A percentile compares a stretch with the other conserved stretches of the same genome.
These are phyloP conservation scores for Aspergillus amoenus DNA, from an alignment of 2,329 filamentous ascomycete species.

Conservation along the genomic window DNA sequence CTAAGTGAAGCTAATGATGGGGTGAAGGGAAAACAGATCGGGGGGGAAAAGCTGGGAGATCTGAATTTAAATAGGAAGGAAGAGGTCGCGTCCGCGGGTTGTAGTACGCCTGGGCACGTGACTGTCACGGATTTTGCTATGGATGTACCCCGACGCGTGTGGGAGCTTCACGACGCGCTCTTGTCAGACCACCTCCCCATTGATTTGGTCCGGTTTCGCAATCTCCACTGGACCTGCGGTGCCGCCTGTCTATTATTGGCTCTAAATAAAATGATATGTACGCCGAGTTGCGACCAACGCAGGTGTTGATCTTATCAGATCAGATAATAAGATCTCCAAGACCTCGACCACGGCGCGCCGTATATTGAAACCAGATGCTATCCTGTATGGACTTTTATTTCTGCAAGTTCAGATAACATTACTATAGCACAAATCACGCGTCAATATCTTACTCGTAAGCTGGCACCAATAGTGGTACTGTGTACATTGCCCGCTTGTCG, in stretches of 20 bases:
- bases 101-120: too few relatives aligned
- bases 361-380: too few relatives aligned
- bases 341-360: too few relatives aligned
- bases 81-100: background rate
- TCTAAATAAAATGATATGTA: background rate
- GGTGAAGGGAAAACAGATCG: too few relatives aligned
- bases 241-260: conserved; percentile 6
- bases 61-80: too few relatives aligned
- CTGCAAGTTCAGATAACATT: background rate
- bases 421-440: background rate
- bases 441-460: background rate
- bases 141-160: too few relatives aligned
- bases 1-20: too few relatives aligned
- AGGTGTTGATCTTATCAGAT: conserved; percentile 7
- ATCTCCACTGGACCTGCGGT: conserved; percentile 13
- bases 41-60: background rate
- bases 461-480: background rate
- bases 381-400: background rate
- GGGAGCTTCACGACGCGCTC: background rate
- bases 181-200: conserved; percentile 20
- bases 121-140: too few relatives aligned
- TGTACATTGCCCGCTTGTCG: background rate
- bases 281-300: background rate
- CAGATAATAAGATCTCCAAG: too few relatives aligned
- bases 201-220: conserved; percentile 14